Conservation (phyloP, 148 eudicot genomes). For the Dysphania ambrosioides region DNA sequence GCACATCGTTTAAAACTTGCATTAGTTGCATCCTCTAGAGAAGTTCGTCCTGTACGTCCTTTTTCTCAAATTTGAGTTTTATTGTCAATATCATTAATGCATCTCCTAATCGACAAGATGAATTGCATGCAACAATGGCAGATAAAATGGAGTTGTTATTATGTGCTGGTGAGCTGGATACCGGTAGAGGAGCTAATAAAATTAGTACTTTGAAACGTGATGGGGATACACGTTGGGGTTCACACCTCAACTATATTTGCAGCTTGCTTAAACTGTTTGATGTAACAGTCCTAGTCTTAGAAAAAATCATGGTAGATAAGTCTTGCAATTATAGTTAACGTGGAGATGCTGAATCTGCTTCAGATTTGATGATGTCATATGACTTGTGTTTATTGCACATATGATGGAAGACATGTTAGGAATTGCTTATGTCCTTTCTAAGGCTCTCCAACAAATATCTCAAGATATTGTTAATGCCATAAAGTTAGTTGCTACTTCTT, state of each 20-base stretch:
- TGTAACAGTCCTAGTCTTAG: too few relatives aligned
- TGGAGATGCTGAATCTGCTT: background rate
- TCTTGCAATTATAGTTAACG: background rate
- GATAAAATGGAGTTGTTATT: background rate
- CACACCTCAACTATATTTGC: background rate
- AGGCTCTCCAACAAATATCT: constrained; percentile 5
- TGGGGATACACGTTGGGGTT: constrained; percentile 10
- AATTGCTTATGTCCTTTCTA: background rate
- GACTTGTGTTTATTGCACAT: constrained; percentile 15
- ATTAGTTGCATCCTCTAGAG: background rate
- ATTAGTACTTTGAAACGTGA: background rate
- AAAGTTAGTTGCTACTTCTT: constrained; percentile 3
- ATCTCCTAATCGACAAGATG: background rate
- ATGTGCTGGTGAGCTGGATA: background rate
- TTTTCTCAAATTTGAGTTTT: too few relatives aligned
- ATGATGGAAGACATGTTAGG: background rate
- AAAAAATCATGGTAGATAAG: constrained; percentile 1
- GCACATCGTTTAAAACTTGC: background rate
- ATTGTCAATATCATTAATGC: too few relatives aligned
- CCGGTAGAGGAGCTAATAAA: background rate
- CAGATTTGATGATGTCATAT: background rate
- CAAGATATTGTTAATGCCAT: constrained; percentile 10
- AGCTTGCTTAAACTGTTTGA: background rate
- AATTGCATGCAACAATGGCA: background rate
- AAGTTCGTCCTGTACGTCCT: background rate